These are phyloP conservation scores for Starmerella powellii DNA, from an alignment of 805 yeast genomes.

Conservation along the genomic window DNA sequence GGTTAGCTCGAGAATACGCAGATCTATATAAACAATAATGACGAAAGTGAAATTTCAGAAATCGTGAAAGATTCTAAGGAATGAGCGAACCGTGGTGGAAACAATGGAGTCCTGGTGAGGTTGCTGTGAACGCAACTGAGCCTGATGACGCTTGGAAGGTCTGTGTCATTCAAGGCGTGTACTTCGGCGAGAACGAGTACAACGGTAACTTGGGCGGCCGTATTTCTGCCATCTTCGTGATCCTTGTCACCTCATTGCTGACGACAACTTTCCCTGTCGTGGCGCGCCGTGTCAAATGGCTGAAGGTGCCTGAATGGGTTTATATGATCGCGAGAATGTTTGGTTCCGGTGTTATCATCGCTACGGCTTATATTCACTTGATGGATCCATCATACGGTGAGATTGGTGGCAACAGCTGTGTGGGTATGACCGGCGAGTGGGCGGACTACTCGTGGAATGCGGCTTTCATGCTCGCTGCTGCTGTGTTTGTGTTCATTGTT, in stretches of 20 bases:
- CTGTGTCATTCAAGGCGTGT: constrained; percentile 35
- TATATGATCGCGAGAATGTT: constrained; percentile 36
- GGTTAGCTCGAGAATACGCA: not conserved
- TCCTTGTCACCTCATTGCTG: constrained; percentile 38
- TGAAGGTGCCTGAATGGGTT: constrained; percentile 26
- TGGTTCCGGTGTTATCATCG: constrained; percentile 67
- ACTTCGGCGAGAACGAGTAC: constrained; percentile 33
- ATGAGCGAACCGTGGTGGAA: constrained; percentile 17
- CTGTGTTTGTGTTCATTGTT: constrained; percentile 37
- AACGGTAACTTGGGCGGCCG: constrained; percentile 38
- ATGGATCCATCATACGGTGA: constrained; percentile 33
- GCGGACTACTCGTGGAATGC: constrained; percentile 46
- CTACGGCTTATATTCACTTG: constrained; percentile 63
- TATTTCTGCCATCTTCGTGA: constrained; percentile 50
- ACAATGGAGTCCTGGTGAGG: constrained; percentile 27
- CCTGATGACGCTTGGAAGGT: constrained; percentile 32
- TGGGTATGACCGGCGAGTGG: constrained; percentile 37
- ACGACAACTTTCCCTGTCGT: constrained; percentile 37
- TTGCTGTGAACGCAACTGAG: constrained; percentile 26
- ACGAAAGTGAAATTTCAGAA: not conserved
- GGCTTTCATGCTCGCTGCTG: constrained; percentile 40
- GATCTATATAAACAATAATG: too few species aligned
- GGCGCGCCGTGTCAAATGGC: constrained; percentile 21
- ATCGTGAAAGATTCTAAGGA: not conserved
- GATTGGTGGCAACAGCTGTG: constrained; percentile 31